Conservation (phyloP, 2,329 filamentous ascomycete genomes). For the Erysiphe pulchra region DNA sequence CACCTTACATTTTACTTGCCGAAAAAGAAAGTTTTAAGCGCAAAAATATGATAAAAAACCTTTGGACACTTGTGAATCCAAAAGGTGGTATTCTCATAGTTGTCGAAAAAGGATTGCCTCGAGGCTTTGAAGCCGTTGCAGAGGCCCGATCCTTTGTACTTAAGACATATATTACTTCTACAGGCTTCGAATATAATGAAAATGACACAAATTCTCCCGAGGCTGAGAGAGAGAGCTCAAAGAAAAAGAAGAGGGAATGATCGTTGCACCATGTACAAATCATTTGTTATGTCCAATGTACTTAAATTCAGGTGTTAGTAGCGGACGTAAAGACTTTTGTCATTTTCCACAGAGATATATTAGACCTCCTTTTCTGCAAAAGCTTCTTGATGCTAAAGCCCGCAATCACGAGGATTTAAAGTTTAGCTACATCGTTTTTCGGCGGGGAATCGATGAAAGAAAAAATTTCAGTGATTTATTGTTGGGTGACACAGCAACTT, state of each 20-base stretch:
- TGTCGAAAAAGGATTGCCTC: slow-evolving; percentile 72
- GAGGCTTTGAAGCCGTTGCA: slow-evolving; percentile 79
- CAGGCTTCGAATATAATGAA: slow-evolving; percentile 20
- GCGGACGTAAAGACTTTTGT: slow-evolving; percentile 69
- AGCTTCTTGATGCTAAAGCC: slow-evolving; percentile 38
- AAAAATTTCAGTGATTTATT: slow-evolving; percentile 13
- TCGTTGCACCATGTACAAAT: slow-evolving; percentile 63
- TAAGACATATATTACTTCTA: slow-evolving; percentile 44
- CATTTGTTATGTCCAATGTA: slow-evolving; percentile 83
- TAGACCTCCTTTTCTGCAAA: slow-evolving; percentile 58
- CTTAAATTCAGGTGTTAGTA: slow-evolving; percentile 35
- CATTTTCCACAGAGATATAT: slow-evolving; percentile 77
- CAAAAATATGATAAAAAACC: slow-evolving; percentile 57
- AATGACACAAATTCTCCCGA: slow-evolving; percentile 9
- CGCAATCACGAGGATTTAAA: slow-evolving; percentile 75
- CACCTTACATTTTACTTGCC: slow-evolving; percentile 58
- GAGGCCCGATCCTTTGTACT: slow-evolving; percentile 60
- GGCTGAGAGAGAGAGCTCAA: slow-evolving; percentile 5
- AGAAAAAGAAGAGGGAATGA: slow-evolving; percentile 33
- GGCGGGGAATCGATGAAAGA: slow-evolving; percentile 38
- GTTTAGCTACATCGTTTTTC: slow-evolving; percentile 73
- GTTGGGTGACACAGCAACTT: slow-evolving; percentile 31
- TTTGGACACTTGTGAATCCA: slow-evolving; percentile 68
- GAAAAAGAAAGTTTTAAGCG: slow-evolving; percentile 52
- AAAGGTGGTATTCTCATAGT: slow-evolving; percentile 69